Percentiles rank a stretch among this genome's conserved stretches.
Conservation (phyloP, 225 moss, liverwort and hornwort genomes). For the Ulota crispa region DNA sequence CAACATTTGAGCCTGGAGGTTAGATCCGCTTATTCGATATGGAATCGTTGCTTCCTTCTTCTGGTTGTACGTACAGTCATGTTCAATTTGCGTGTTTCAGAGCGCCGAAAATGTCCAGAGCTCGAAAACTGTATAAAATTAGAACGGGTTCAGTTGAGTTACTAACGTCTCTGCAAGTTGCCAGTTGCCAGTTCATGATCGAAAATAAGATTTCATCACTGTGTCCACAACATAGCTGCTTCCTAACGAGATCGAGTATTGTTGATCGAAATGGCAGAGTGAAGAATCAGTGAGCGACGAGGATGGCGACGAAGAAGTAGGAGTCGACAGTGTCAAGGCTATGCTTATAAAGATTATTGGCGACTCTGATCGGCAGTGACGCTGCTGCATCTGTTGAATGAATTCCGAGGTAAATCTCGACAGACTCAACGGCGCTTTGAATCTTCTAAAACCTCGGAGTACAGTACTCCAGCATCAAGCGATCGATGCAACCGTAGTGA, state of each 20-base stretch:
- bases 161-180: not conserved
- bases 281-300: slow-evolving; percentile 6
- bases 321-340: slow-evolving; percentile 24
- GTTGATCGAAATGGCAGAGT: slow-evolving; percentile 16
- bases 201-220: not conserved
- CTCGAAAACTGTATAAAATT: not conserved
- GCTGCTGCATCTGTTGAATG: not conserved
- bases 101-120: not conserved
- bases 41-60: not conserved
- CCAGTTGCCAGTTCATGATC: not conserved
- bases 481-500: not conserved
- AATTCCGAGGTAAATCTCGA: not conserved
- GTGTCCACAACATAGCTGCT: not conserved
- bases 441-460: not conserved
- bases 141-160: not conserved
- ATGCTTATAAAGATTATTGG: slow-evolving; percentile 26
- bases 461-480: not conserved
- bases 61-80: not conserved
- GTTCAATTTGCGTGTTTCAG: no score
- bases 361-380: not conserved
- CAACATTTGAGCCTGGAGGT: slow-evolving; percentile 30
- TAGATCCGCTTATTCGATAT: not conserved
- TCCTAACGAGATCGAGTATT: not conserved
- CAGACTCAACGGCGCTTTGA: not conserved
- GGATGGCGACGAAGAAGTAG: slow-evolving; percentile 7